Conservation (phyloP, 2,329 filamentous ascomycete genomes). For the Metarhizium album region DNA sequence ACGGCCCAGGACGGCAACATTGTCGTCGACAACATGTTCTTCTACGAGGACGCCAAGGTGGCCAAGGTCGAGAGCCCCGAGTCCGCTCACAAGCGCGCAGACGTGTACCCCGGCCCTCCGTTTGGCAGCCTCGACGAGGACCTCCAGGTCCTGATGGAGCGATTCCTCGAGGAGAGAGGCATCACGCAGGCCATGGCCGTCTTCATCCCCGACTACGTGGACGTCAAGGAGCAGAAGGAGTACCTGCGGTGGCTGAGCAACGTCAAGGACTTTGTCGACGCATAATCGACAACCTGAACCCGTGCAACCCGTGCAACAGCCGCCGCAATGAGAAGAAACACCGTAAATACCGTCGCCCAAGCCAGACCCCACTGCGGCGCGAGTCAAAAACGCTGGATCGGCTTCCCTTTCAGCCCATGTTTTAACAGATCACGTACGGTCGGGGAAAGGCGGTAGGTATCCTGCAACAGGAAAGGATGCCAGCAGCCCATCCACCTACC, state of each 20-base stretch:
- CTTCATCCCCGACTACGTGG: constrained; percentile 93
- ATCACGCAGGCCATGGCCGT: constrained; percentile 77
- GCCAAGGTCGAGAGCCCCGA: constrained; percentile 69
- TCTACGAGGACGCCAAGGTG: constrained; percentile 68
- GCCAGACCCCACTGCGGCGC: no score
- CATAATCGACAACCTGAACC: constrained; percentile 38
- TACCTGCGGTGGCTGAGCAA: constrained; percentile 84
- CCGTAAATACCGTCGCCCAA: no score
- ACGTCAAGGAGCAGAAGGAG: constrained; percentile 97
- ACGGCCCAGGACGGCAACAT: constrained; percentile 77
- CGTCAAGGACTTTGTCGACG: constrained; percentile 76
- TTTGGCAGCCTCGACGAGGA: constrained; percentile 95
- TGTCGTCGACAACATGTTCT: constrained; percentile 82
- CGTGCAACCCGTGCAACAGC: no score
- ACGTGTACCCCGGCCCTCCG: constrained; percentile 79
- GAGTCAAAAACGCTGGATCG: background rate
- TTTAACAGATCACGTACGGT: background rate
- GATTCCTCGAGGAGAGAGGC: constrained; percentile 89
- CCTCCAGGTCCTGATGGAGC: constrained; percentile 82
- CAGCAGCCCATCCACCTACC: background rate
- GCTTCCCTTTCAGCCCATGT: background rate
- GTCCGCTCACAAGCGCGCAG: constrained; percentile 63
- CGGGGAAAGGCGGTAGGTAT: background rate
- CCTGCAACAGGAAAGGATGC: background rate
- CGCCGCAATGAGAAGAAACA: no score